Evolutionary conservation across 768 basidiomycete genomes (phyloP).

Genomic region (Podaxis sp.): DNA sequence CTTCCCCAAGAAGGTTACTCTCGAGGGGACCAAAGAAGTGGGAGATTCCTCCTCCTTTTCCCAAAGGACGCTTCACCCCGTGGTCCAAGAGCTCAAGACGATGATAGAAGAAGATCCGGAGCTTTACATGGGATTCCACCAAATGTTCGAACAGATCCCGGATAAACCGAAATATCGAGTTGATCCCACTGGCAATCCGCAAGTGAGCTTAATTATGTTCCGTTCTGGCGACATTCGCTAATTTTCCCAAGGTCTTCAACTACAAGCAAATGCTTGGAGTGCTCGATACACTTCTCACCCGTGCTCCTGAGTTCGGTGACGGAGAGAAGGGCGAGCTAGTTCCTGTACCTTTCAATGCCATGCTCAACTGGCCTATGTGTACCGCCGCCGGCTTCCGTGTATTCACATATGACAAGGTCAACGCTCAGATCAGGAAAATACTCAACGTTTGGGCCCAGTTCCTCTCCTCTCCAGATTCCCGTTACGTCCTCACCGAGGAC

Average conservation of each 20-base stretch:
- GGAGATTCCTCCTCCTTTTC: not conserved
- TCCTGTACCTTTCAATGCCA: constrained; percentile 16
- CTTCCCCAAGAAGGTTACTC: not conserved
- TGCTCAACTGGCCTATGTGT: constrained; percentile 19
- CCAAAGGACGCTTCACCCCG: constrained; percentile 10
- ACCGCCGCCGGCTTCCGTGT: constrained; percentile 18
- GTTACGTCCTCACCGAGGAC: constrained; percentile 33
- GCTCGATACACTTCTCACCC: not conserved
- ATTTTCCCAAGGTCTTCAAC: not conserved
- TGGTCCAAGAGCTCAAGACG: constrained; percentile 27
- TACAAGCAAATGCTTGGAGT: constrained; percentile 7
- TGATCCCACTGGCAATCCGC: constrained; percentile 19
- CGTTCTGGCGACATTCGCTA: not conserved
- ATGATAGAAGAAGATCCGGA: constrained; percentile 28
- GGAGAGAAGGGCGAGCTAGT: not conserved
- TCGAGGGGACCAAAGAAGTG: not conserved
- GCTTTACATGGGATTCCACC: constrained; percentile 32
- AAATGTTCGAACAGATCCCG: constrained; percentile 30
- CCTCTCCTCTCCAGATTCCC: constrained; percentile 41
- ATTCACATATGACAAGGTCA: constrained; percentile 22
- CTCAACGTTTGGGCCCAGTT: constrained; percentile 48
- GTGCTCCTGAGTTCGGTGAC: constrained; percentile 14
- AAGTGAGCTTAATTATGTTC: constrained; percentile 3
- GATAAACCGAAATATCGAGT: constrained; percentile 6
- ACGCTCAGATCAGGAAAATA: constrained; percentile 25